Evolutionary conservation across 1,139 yeast genomes (phyloP), one percentile per base, ranked within the genome.

Genomic region (Blastobotrys niveus): DNA sequence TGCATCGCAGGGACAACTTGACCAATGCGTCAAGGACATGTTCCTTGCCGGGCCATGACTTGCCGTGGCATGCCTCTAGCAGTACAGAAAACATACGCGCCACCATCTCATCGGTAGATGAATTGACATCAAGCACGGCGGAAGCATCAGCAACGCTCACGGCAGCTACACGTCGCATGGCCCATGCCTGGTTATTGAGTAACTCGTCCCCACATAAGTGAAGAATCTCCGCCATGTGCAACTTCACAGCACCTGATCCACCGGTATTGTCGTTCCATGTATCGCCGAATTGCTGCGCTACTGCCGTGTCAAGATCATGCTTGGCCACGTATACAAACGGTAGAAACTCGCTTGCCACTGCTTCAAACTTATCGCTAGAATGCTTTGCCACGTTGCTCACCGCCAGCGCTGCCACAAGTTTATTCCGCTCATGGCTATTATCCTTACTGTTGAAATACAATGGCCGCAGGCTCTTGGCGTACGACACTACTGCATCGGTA

Each of bases 11-110:
- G 0, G 81, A 61, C 32, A 84, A 69, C 1, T 77, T 67, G 1
- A 86, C 82, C 41, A 89, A 65, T 0, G 96, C 87, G 34, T 77
- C 79, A 25, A 87, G 67, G 2, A 91, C 74, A 34, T 71, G 64
- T 52, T 87, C 96, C 58, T 91, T 91, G 7, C 97, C 97, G 17
- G 74, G 74, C 94, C 96, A 91, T 8, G 93, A 76, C 49, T 91
- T 77, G 0, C 96, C 96, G 45, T 73, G 70, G 48, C 82, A 72
- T 0, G 95, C 79, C 35, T 73, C 75, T 19, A 85, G 59, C 43
- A 88, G 68, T 5, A 80, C 68, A 0, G 67, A 65, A 46, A 85
- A 73, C 20, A 88, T 61, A 17, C 69, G 67, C 10, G 8, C 8
- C 9, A 25, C n/a, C 1, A 52, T 52, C 7, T 55, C 35, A 19